These are phyloP conservation scores for Darksidea phi DNA, from an alignment of 495 filamentous ascomycete genomes.

Conservation along the genomic window DNA sequence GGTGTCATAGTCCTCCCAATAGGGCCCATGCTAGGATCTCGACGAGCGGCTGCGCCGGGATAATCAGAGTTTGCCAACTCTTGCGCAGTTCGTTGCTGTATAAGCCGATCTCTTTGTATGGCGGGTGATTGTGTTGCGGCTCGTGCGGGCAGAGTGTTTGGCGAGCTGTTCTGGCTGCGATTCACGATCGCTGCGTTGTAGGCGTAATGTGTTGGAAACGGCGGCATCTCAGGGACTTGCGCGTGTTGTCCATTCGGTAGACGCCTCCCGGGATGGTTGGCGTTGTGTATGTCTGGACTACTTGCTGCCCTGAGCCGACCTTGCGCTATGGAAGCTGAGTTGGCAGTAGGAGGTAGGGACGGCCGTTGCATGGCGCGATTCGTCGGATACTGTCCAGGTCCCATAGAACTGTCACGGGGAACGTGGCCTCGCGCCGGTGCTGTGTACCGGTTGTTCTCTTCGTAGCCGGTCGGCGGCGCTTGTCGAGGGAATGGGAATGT, in stretches of 20 bases:
- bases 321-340: conserved; percentile 54
- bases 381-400: conserved; percentile 55
- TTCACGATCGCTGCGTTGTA: conserved; percentile 61
- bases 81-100: conserved; percentile 29
- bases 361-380: conserved; percentile 71
- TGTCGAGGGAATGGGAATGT: conserved; percentile 79
- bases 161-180: conserved; percentile 67
- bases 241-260: conserved; percentile 61
- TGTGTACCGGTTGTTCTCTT: conserved; percentile 77
- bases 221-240: conserved; percentile 65
- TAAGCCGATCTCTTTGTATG: conserved; percentile 38
- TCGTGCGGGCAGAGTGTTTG: conserved; percentile 55
- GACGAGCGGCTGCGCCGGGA: conserved; percentile 24
- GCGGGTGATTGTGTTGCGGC: conserved; percentile 47
- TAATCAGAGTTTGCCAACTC: conserved; percentile 30
- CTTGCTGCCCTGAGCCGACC: conserved; percentile 65
- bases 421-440: conserved; percentile 69
- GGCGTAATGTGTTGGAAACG: conserved; percentile 62
- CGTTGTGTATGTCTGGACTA: conserved; percentile 65
- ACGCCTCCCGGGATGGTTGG: conserved; percentile 47
- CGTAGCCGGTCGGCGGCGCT: conserved; percentile 57
- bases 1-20: conserved; percentile 26
- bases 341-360: conserved; percentile 74
- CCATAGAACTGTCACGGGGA: conserved; percentile 73
- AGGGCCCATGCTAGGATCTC: conserved; percentile 25